Evolutionary conservation across 352 stramenopile genomes (phyloP), one percentile per base, ranked within the genome.

Genomic region (Globisporangium spinosum): DNA sequence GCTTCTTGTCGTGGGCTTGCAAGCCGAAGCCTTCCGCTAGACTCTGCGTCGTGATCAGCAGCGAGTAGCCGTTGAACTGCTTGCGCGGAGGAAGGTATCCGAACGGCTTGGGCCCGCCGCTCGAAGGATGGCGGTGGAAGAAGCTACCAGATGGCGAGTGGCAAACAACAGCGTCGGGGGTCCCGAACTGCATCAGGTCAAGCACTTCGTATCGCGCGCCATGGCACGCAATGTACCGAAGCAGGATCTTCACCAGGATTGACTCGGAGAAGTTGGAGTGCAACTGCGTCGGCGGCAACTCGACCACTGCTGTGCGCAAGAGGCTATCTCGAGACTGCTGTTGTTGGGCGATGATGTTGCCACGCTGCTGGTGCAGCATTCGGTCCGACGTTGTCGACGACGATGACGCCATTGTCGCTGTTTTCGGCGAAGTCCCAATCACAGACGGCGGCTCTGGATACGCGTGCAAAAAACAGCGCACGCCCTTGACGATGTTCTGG

Each of bases 141-240:
- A 96, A 96, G 53, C 82, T 91, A 17, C 89, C 89, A 1, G 79
- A 85, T 2, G 73, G 68, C 53, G 85, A 95, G 70, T 92, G 83
- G 27, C 84, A 91, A 34, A 87, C 84, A n/a, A 96, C 73, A 1
- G 89, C 79, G 64, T 96, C 87, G 0, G 89, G 84, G 32, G 89
- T 95, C 12, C 89, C 89, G 68, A 91, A 95, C 62, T 94, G 85
- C 75, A 92, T 83, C 38, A 96, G 58, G 51, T 96, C 89, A 3
- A 89, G 72, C 35, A 96, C 81, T 27, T 94, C 85, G 62, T 96
- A 96, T 8, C 89, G 83, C 27, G 79, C 82, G 2, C 78, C 78
- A 40, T 96, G 89, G 43, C 84, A 94, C n/a, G 82, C 89, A 65
- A 96, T 90, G 62, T 94, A 96, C 1, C 89, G 82, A 32, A 96